Base-by-base conservation (phyloP, 805 yeast genomes). In the Ogataea angusta region DNA sequence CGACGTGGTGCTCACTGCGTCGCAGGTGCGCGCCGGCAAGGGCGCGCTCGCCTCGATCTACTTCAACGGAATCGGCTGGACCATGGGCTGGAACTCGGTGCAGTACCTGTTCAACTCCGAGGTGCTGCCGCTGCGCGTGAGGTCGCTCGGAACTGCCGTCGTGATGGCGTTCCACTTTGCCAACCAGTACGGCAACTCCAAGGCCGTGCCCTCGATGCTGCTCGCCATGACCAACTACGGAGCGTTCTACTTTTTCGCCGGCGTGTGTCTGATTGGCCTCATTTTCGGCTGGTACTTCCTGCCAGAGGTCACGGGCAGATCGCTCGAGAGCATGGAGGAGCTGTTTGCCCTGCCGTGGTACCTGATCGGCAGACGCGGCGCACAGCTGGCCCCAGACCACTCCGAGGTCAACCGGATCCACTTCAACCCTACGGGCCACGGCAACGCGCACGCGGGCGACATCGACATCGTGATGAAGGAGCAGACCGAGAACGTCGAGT, bases 101-200 rank as follows among this genome's bases (percentile, higher is more conserved):
- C 81, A 76, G 54, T 76, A 76, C 52, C 63, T 76, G 48, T 59
- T 76, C 49, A 75, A 75, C 43, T 67, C 81, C 4, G 82, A 77
- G 52, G 66, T 77, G 38, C 68, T 76, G 53, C 82, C 82, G 16
- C 58, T 76, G 51, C 64, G 70, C 42, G 63, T 72, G 26, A 66
- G 81, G 46, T 68, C 70, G 26, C 59, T 73, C 47, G 80, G 75
- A 19, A 72, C 74, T 33, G 68, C 78, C 3, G 43, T 72, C 18
- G 66, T 73, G 46, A 77, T 77, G 82, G 69, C 68, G 3, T 66
- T 76, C 55, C 82, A 77, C 52, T 76, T 72, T 51, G 72, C 72
- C 21, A 75, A 73, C 59, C 82, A 77, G 53, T 77, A 69, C 49
- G 80, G 78, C 50, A 75, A 74, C 58, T 67, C 79, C 23, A 75